phyloP scores from a whole-genome alignment of 768 basidiomycete species.

The Pleurotus tuber-regium region DNA sequence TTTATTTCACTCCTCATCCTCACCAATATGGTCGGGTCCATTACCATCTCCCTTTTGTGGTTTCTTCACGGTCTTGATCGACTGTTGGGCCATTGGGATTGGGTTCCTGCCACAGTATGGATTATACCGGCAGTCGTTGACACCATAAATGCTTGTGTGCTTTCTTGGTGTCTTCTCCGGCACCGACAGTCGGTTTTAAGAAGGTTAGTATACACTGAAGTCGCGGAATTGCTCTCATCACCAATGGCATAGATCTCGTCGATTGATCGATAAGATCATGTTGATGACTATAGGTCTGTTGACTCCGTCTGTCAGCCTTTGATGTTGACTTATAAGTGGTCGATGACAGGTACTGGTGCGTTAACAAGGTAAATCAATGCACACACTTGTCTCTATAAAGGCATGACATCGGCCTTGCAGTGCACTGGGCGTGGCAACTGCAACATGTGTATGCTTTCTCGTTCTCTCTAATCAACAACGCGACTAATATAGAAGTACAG shows the following conservation, averaged over 20 bases:
- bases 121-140: background rate
- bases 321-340: background rate
- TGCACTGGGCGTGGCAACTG: background rate
- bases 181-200: background rate
- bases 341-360: background rate
- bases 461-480: background rate
- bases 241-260: background rate
- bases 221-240: background rate
- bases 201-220: background rate
- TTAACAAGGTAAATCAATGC: background rate
- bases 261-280: slow-evolving; percentile 1
- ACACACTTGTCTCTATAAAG: background rate
- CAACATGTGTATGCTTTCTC: background rate
- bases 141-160: background rate
- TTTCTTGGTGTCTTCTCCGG: background rate
- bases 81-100: background rate
- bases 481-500: background rate
- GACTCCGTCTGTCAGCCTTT: no score
- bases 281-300: background rate
- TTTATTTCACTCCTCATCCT: background rate
- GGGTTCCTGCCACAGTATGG: background rate
- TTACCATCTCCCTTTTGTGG: background rate
- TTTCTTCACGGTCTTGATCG: background rate
- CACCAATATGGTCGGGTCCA: background rate
- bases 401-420: background rate